Conservation (phyloP, 805 yeast species). For the Myxozyma kluyveri region DNA sequence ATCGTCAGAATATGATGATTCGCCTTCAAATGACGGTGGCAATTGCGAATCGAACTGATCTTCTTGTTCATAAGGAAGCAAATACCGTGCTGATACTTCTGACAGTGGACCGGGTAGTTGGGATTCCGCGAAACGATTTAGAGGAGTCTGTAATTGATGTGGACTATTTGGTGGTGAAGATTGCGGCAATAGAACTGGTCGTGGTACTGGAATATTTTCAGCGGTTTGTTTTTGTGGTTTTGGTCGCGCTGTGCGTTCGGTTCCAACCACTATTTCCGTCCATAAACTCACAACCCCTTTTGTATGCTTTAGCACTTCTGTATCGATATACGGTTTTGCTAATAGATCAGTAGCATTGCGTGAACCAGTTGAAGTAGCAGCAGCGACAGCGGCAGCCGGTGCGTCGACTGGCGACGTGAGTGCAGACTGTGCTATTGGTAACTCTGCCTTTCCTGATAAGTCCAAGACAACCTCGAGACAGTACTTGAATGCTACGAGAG, state of each 20-base stretch:
- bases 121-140: too few species aligned
- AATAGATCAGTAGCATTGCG: conserved; percentile 12
- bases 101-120: too few species aligned
- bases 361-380: neutral
- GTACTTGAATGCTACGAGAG: conserved; percentile 75
- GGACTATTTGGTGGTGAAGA: too few species aligned
- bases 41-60: neutral
- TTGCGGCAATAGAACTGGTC: too few species aligned
- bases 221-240: too few species aligned
- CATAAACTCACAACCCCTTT: conserved; percentile 79
- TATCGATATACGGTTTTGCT: conserved; percentile 55
- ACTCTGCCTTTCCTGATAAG: conserved; percentile 57
- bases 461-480: conserved; percentile 82
- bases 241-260: conserved; percentile 47
- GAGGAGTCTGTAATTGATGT: too few species aligned
- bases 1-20: conserved; percentile 48
- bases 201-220: too few species aligned
- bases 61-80: too few species aligned
- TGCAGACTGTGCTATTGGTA: conserved; percentile 36
- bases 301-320: conserved; percentile 71
- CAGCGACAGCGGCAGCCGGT: conserved; percentile 1
- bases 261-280: conserved; percentile 77
- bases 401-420: conserved; percentile 30
- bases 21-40: neutral
- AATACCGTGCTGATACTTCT: too few species aligned